Base-by-base conservation (phyloP, 805 yeast genomes). In the Saturnispora sekii region DNA sequence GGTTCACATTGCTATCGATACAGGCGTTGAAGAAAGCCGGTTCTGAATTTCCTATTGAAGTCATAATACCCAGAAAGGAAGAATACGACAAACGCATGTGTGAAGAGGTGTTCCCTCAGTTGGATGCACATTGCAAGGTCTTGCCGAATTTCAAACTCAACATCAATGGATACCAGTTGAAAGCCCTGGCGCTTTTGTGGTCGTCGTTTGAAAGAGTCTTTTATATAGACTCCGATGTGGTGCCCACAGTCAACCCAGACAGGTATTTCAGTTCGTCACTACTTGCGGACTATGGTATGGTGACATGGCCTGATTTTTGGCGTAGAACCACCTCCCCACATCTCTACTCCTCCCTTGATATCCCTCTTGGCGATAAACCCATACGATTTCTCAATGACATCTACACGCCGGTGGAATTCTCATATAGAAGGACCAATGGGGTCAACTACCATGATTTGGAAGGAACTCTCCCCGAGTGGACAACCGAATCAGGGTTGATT, bases 221-320 rank as follows among this genome's bases (percentile, higher is more conserved):
- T 10, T 59, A 69, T 35, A 52, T 73, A 34, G 79, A 73, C 52
- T 67, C 76, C 9, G 79, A 73, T 53, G 67, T 68, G 44, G 59
- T 71, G 38, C 66, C 74, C 2, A 65, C 71, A 29, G 55, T 58
- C 35, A 66, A 68, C 49, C 74, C 74, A 4, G 72, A 68, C 43
- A 26, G 34, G 6, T 45, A 66, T 7, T 60, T 65, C 26, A 45
- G 49, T 1, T 55, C 64, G 1, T 69, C 69, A 17, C 72, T 82
- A 3, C 80, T 68, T 57, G 47, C 53, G 28, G 57, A 63, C 11
- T 60, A 64, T 33, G 83, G 84, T 3, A 60, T 81, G 59, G 69
- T 81, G 30, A 68, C 79, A 2, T 81, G 88, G 88, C 89, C 88
- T 1, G 88, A 81, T 62, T 77, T 77, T 48, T 81, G 89, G 88